Evolutionary conservation across 768 basidiomycete genomes (phyloP).

Genomic region (Cantharellus anzutake): DNA sequence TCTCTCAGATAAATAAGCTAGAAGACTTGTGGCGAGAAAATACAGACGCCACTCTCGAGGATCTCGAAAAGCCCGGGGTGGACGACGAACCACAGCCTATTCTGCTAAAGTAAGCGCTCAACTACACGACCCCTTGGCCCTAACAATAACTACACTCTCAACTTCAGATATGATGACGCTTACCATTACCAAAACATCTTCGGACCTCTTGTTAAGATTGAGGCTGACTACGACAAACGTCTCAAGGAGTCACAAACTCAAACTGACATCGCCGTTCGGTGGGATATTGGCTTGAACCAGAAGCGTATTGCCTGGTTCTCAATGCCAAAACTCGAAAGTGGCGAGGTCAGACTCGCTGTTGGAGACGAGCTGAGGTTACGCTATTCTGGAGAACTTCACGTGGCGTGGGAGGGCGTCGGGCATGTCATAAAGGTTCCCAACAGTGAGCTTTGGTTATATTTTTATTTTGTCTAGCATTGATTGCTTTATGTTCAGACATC

Average conservation of each 20-base stretch:
- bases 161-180: constrained; percentile 70
- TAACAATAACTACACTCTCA: background rate
- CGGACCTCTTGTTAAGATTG: constrained; percentile 97
- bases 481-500: constrained; percentile 38
- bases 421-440: constrained; percentile 99
- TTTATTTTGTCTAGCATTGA: background rate
- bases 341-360: constrained; percentile 90
- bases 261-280: constrained; percentile 85
- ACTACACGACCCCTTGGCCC: background rate
- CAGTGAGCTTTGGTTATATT: constrained; percentile 34
- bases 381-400: constrained; percentile 77
- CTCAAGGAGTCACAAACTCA: constrained; percentile 98
- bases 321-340: constrained; percentile 92
- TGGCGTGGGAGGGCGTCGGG: constrained; percentile 92
- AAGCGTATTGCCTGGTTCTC: constrained; percentile 98
- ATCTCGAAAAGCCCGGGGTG: constrained; percentile 91
- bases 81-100: constrained; percentile 96
- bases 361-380: constrained; percentile 87
- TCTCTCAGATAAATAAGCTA: constrained; percentile 89
- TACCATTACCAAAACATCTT: constrained; percentile 99
- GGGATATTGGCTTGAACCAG: constrained; percentile 97
- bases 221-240: constrained; percentile 96
- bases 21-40: constrained; percentile 98
- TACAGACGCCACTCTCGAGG: constrained; percentile 82
- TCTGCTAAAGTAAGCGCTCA: constrained; percentile 30